Conservation (phyloP, 805 yeast genomes). For the Spathaspora passalidarum region DNA sequence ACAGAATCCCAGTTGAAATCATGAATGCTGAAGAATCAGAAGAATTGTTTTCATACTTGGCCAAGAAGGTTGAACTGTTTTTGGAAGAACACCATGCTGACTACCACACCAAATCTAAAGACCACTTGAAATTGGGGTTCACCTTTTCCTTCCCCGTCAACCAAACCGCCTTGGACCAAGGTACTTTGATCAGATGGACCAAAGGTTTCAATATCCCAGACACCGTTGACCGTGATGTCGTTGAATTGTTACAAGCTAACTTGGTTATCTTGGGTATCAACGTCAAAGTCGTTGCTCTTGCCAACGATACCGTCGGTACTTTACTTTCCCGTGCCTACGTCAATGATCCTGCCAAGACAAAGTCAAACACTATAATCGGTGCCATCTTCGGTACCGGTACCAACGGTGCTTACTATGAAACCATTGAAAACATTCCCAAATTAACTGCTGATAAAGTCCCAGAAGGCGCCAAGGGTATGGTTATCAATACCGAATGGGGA, state of each 20-base stretch:
- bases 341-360: conserved; percentile 56
- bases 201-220: conserved; percentile 90
- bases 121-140: conserved; percentile 73
- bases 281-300: conserved; percentile 78
- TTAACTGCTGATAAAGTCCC: conserved; percentile 42
- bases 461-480: conserved; percentile 65
- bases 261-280: conserved; percentile 58
- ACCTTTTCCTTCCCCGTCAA: conserved; percentile 92
- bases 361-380: conserved; percentile 79
- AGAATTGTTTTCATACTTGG: conserved; percentile 72
- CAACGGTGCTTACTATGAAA: conserved; percentile 90
- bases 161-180: conserved; percentile 76
- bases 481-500: conserved; percentile 97
- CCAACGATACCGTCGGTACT: conserved; percentile 96
- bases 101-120: conserved; percentile 15
- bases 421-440: conserved; percentile 69
- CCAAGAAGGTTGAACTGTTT: conserved; percentile 65
- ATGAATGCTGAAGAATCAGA: conserved; percentile 63
- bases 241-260: conserved; percentile 64
- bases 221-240: conserved; percentile 82
- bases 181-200: conserved; percentile 91
- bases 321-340: conserved; percentile 83
- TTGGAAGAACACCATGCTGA: conserved; percentile 64
- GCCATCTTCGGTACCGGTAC: conserved; percentile 97
- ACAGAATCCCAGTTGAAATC: conserved; percentile 73